Conservation (phyloP, 768 basidiomycete genomes). For the Jaapia argillacea region DNA sequence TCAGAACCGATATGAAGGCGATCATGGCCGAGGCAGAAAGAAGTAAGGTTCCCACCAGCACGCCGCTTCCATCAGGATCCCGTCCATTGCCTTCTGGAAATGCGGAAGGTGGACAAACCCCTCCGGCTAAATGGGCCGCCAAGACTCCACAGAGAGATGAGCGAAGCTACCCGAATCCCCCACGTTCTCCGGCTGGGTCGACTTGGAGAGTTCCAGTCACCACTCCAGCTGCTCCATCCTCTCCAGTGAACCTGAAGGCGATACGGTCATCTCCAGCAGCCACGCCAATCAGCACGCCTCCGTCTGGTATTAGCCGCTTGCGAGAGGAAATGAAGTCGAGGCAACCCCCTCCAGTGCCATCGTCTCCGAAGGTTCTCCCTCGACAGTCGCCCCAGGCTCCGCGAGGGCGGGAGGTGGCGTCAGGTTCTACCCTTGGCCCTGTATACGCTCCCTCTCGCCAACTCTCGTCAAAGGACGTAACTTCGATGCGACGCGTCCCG, state of each 20-base stretch:
- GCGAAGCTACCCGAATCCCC: not conserved
- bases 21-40: conserved; percentile 76
- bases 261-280: not conserved
- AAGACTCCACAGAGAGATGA: not conserved
- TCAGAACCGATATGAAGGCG: conserved; percentile 71
- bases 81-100: too few relatives aligned
- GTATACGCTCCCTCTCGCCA: not conserved
- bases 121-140: conserved; percentile 2
- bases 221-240: not conserved
- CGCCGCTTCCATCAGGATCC: conserved; percentile 9
- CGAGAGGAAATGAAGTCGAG: too few relatives aligned
- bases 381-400: not conserved
- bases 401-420: not conserved
- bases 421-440: not conserved
- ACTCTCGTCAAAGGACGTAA: not conserved
- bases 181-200: not conserved
- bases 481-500: not conserved
- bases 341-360: too few relatives aligned
- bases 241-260: not conserved
- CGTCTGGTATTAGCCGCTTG: too few relatives aligned
- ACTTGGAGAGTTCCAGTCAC: not conserved
- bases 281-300: too few relatives aligned
- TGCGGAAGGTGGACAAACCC: too few relatives aligned
- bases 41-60: conserved; percentile 10
- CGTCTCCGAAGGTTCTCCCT: too few relatives aligned